Base-by-base conservation (phyloP, 2,329 filamentous ascomycete species). In the Aspergillus tanneri region DNA sequence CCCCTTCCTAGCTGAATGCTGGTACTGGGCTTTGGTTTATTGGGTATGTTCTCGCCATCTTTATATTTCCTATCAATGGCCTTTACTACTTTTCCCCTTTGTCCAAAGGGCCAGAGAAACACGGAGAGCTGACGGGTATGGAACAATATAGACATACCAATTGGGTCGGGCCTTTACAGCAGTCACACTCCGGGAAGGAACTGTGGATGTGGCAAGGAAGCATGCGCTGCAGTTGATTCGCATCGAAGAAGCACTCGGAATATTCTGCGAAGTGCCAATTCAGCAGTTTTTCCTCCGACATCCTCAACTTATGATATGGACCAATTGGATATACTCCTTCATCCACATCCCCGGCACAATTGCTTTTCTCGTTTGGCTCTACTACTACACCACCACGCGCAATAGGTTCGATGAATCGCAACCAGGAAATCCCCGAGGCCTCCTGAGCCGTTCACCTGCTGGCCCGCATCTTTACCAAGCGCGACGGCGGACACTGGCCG, bases 331-430 rank as follows among this genome's bases (percentile, higher is more conserved):
- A 22, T 89, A 89, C 69, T 88, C 85, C 5, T 88, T 88, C 68
- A 87, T 90, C 60, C 86, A 89, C 66, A 89, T 89, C 49, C 86
- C 86, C 0, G 86, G 85, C 11, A 88, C 85, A 5, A 88, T 89
- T 55, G 76, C 85, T 36, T 90, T 88, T 61, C 73, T 83, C 19
- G 76, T 82, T 28, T 78, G 81, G 62, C 76, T 89, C 4, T 89
- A 82, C 71, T 87, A 86, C 70, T 79, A 85, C 63, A 88, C 84
- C 38, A 87, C 83, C 19, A 84, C 82, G 6, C 77, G 77, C 43
- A 80, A 80, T 62, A 72, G 78, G 24, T 64, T 69, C 25, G 63
- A 72, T 47, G 68, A 73, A 11, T 60, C 64, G 16, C 71, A 72
- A 25, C 52, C 62, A 4, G 71, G 68, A 35, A 72, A 72, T 40